Base-by-base conservation (phyloP, 2,329 filamentous ascomycete species). In the Fusarium staphyleae region DNA sequence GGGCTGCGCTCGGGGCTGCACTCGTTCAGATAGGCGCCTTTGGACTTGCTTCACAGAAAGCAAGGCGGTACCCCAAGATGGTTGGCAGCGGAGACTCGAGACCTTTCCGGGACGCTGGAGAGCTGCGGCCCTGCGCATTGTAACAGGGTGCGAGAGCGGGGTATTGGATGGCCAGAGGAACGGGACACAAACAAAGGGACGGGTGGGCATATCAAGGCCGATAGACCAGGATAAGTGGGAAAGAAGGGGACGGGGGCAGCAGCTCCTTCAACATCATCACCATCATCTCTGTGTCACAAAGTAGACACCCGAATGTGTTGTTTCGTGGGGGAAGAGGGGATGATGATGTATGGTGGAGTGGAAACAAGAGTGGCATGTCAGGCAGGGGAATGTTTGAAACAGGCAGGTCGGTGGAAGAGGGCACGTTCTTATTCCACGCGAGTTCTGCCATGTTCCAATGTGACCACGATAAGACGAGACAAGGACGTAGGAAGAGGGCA, bases 91-190 rank as follows among this genome's bases (percentile, higher is more conserved):
- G 34, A 62, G 46, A 33, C 52, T 57, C 55, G 50, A 43, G 52
- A 33, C 48, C 26, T 47, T 62, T 56, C 64, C 60, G 29, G 52
- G 22, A 39, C 42, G 66, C 53, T 65, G 60, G 62, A 60, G 51
- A 59, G 45, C 60, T 65, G 61, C 50, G 39, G 48, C 49, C 59
- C 52, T 60, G 61, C 57, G 56, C 56, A 60, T 60, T 47, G 52
- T 47, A 57, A 49, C 57, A 56, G 55, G 49, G 57, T 55, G 42
- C 44, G 39, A 47, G 48, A 54, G 63, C 50, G 52, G 60, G 48
- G 51, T 58, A 51, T 60, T 48, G 46, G 51, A 48, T 41, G 39
- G 28, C 47, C 22, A 46, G 30, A 56, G 33, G 52, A 42, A 39
- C 29, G 44, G 48, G 35, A 51, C 35, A 43, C 30, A 55, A 35